These are phyloP conservation scores for Lasiodiplodia hormozganensis DNA, from an alignment of 2,329 filamentous ascomycete species.

Conservation along the genomic window DNA sequence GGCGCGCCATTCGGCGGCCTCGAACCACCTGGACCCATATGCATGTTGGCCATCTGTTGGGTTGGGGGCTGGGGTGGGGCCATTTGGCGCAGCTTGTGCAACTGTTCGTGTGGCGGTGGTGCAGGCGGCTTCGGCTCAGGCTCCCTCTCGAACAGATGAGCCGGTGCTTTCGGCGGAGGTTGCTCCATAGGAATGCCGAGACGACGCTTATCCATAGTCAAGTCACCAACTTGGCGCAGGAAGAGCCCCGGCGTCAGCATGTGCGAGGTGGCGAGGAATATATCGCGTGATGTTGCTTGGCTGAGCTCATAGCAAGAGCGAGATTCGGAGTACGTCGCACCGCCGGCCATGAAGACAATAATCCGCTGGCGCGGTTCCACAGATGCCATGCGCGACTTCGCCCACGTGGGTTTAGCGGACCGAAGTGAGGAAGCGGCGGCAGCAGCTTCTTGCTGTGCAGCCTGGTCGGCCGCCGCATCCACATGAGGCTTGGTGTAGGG, in stretches of 20 bases:
- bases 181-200: conserved; percentile 83
- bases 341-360: conserved; percentile 93
- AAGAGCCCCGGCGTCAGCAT: conserved; percentile 90
- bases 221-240: conserved; percentile 79
- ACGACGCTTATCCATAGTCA: conserved; percentile 75
- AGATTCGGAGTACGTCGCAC: conserved; percentile 90
- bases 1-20: conserved; percentile 25
- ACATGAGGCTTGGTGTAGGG: conserved; percentile 63
- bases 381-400: conserved; percentile 75
- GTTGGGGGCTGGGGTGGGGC: conserved; percentile 42
- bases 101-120: conserved; percentile 45
- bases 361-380: conserved; percentile 87
- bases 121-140: conserved; percentile 63
- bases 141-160: conserved; percentile 82
- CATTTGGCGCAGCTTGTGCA: conserved; percentile 30
- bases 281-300: conserved; percentile 73
- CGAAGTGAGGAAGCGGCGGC: conserved; percentile 72
- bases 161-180: conserved; percentile 81
- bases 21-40: conserved; percentile 19
- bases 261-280: conserved; percentile 89
- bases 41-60: conserved; percentile 38
- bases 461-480: conserved; percentile 64
- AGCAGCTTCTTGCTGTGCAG: conserved; percentile 58
- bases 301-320: conserved; percentile 89
- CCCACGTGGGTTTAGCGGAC: conserved; percentile 94